Base-by-base conservation (phyloP, 164 flowering plant species). In the Vitis amurensis region DNA sequence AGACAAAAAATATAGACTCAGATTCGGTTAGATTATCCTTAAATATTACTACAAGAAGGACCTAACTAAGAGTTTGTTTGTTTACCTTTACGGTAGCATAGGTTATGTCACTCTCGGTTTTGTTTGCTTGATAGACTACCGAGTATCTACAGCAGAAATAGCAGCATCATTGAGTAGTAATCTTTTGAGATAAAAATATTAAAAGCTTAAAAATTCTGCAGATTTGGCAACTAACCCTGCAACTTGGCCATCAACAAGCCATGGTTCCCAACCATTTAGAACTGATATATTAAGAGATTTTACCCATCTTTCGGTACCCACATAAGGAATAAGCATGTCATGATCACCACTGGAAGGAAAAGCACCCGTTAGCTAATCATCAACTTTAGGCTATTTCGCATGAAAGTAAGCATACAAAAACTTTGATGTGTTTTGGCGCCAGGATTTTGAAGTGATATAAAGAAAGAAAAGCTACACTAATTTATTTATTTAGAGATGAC, bases 211-310 rank as follows among this genome's bases (percentile, higher is more conserved):
- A 1, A 13, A 53, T n/a, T 12, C 16, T 7, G 37, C 9, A 23
- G 23, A 64, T 17, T 15, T 14, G 37, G 23, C 30, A 11, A 47
- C 63, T 2, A 11, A 79, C 82, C 82, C 82, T 49, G 76, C 76
- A 19, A 75, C 50, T 62, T 72, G 76, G 29, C 74, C 81, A 2
- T 64, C 66, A 5, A 70, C 72, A 37, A 74, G 49, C 81, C 81
- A 78, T 17, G 77, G 81, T 9, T 50, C 6, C 78, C 81, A 74
- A 27, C 13, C 31, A 23, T 29, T 59, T 2, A 19, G 49, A 3
- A 68, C 49, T 0, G 74, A 14, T 23, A 66, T 27, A 70, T 78
- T 71, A 10, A 78, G 59, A 37, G 66, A 29, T 5, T 50, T 62
- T 2, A 78, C 64, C 81, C 81, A 78, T 23, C 48, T 50, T 4